Percentiles rank a stretch among this genome's conserved stretches.
Evolutionary conservation across 257 asterid species (phyloP).

Genomic region (Scutellaria baicalensis): DNA sequence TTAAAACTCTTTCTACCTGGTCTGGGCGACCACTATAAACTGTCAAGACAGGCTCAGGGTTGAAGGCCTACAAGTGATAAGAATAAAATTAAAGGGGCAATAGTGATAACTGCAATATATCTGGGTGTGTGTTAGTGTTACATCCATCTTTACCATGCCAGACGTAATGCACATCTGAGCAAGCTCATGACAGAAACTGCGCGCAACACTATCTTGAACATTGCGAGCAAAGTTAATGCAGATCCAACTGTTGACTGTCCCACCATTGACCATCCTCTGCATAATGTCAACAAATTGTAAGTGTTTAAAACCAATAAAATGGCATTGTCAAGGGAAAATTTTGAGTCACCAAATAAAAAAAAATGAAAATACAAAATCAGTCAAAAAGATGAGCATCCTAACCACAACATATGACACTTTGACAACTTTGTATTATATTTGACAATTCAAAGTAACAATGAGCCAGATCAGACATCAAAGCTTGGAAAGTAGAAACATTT

Average conservation of each 20-base stretch:
- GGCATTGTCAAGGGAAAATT: neutral
- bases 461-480: neutral
- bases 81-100: neutral
- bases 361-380: neutral
- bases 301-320: neutral
- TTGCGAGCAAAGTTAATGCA: constrained; percentile 80
- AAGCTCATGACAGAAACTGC: constrained; percentile 71
- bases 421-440: neutral
- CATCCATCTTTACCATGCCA: constrained; percentile 69
- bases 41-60: constrained; percentile 74
- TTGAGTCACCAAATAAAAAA: neutral
- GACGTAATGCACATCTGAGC: constrained; percentile 90
- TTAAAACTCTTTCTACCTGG: constrained; percentile 77
- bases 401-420: neutral
- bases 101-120: neutral
- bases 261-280: constrained; percentile 98
- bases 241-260: constrained; percentile 75
- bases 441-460: neutral
- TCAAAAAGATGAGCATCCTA: neutral
- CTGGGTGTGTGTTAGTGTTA: neutral
- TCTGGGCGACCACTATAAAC: constrained; percentile 66
- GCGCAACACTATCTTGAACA: constrained; percentile 66
- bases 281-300: constrained; percentile 9
- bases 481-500: no score
- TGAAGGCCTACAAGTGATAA: constrained; percentile 44